A percentile compares a stretch with the other conserved stretches of the same genome.
Evolutionary conservation across 2,329 filamentous ascomycete species (phyloP).

Genomic region (Cladosporium sp.): DNA sequence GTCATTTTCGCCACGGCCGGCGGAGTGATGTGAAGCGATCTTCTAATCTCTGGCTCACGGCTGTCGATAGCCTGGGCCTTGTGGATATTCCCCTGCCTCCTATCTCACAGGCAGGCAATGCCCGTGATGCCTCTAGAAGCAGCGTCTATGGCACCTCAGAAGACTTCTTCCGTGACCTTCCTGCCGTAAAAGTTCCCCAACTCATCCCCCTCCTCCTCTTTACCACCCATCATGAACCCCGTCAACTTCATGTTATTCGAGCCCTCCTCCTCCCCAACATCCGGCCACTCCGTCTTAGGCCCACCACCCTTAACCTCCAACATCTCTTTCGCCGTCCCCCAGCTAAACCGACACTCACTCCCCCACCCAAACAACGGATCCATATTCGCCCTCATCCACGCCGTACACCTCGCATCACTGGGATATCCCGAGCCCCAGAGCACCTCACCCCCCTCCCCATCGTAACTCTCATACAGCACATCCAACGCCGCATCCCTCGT

Average conservation of each 20-base stretch:
- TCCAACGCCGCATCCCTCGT: slow-evolving; percentile 89
- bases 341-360: slow-evolving; percentile 87
- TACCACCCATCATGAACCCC: slow-evolving; percentile 62
- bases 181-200: slow-evolving; percentile 79
- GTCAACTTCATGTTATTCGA: slow-evolving; percentile 65
- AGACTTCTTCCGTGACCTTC: slow-evolving; percentile 64
- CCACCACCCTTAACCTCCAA: slow-evolving; percentile 70
- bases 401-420: slow-evolving; percentile 73
- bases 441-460: slow-evolving; percentile 29
- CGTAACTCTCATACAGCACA: slow-evolving; percentile 61
- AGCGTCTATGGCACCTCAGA: no score
- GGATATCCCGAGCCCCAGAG: slow-evolving; percentile 92
- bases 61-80: no score
- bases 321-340: slow-evolving; percentile 93
- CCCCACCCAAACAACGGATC: slow-evolving; percentile 96
- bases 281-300: slow-evolving; percentile 76
- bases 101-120: neutral
- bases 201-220: slow-evolving; percentile 56
- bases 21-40: no score
- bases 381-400: slow-evolving; percentile 83
- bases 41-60: no score
- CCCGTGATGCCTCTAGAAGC: no score
- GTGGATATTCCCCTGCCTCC: no score
- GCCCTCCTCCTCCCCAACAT: slow-evolving; percentile 61
- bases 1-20: no score